phyloP scores from a whole-genome alignment of 805 yeast species.

The Candida schatavii region DNA sequence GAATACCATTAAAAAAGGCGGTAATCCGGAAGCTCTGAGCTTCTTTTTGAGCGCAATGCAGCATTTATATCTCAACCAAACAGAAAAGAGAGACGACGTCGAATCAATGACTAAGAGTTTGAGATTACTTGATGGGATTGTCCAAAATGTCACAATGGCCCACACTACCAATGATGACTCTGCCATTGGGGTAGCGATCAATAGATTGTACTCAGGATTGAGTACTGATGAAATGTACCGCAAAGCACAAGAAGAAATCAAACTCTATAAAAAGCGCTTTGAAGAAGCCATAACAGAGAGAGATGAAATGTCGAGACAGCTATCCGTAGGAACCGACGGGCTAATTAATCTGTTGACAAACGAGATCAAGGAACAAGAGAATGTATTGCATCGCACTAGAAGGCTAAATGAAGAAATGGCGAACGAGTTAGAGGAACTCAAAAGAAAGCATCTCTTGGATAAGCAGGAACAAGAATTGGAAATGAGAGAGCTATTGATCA shows the following conservation, averaged over 20 bases:
- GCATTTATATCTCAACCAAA: constrained; percentile 56
- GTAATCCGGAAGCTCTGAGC: constrained; percentile 59
- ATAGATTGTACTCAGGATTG: constrained; percentile 64
- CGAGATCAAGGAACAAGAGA: constrained; percentile 63
- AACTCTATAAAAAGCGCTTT: constrained; percentile 48
- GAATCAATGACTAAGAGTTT: constrained; percentile 51
- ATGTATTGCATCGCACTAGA: constrained; percentile 56
- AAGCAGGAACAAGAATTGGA: constrained; percentile 76
- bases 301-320: constrained; percentile 60
- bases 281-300: constrained; percentile 59
- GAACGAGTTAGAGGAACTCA: constrained; percentile 59
- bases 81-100: constrained; percentile 46
- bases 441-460: constrained; percentile 56
- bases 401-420: constrained; percentile 60
- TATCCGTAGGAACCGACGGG: constrained; percentile 76
- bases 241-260: constrained; percentile 58
- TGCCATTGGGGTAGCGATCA: constrained; percentile 71
- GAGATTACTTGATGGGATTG: constrained; percentile 61
- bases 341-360: constrained; percentile 56
- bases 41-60: constrained; percentile 62
- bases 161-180: constrained; percentile 45
- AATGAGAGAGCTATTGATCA: constrained; percentile 67
- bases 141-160: constrained; percentile 59
- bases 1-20: constrained; percentile 37
- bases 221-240: constrained; percentile 85